Conservation (phyloP, 108 stramenopile species). For the Chaetoceros tenuissimus region DNA sequence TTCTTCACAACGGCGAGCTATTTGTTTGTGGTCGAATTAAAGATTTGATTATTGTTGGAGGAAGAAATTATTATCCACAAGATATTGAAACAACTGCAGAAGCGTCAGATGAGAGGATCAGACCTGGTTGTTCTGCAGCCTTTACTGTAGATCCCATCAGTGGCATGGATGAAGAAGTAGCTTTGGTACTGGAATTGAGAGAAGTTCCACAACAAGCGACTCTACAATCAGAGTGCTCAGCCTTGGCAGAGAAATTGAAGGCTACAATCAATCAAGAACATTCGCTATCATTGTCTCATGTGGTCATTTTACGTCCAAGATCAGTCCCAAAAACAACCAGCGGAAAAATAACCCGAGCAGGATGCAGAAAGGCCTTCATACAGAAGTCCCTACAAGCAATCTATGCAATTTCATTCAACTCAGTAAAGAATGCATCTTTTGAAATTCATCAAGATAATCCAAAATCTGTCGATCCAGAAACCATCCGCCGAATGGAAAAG, state of each 20-base stretch:
- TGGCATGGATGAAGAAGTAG: conserved; percentile 65
- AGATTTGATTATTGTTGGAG: conserved; percentile 97
- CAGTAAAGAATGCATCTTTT: conserved; percentile 2
- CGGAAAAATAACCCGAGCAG: conserved; percentile 95
- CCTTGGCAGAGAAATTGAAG: too few relatives aligned
- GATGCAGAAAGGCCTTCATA: conserved; percentile 78
- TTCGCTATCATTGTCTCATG: conserved; percentile 49
- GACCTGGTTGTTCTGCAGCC: conserved; percentile 96
- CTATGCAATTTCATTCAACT: conserved; percentile 41
- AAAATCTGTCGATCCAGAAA: conserved; percentile 4
- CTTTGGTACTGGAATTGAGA: conserved; percentile 76
- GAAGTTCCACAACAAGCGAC: conserved; percentile 36
- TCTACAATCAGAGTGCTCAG: too few relatives aligned
- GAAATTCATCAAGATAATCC: conserved; percentile 13
- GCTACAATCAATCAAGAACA: conserved; percentile 75
- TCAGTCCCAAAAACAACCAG: conserved; percentile 97
- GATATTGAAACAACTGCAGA: conserved; percentile 95
- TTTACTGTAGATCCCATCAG: conserved; percentile 64
- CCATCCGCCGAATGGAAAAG: conserved; percentile 37
- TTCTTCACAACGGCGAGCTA: conserved; percentile 86
- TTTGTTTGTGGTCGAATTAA: conserved; percentile 95
- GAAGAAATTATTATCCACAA: conserved; percentile 98
- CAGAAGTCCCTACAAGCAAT: conserved; percentile 51
- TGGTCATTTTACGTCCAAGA: conserved; percentile 76
- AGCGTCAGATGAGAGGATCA: conserved; percentile 36